Conservation (phyloP, 1,284 basidiomycete genomes). For the Boletus austroedulis region DNA sequence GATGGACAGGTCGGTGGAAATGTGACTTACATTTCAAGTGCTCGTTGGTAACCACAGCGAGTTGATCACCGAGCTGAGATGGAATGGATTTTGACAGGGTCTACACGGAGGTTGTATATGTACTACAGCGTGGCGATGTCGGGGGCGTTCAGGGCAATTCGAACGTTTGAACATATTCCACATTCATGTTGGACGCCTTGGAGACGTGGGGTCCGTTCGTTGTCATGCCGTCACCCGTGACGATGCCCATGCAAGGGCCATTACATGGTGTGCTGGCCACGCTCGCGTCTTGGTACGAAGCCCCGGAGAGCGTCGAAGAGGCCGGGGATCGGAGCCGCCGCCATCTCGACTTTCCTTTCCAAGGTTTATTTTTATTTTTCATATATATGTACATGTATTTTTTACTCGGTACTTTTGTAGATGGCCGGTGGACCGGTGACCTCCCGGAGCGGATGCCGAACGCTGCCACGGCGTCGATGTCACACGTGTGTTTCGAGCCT, state of each 20-base stretch:
- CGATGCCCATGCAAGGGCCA: not conserved
- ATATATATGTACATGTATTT: no score
- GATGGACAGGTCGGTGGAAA: constrained; percentile 13
- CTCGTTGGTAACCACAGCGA: not conserved
- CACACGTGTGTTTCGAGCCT: no score
- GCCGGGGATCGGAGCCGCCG: no score
- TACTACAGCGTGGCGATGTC: not conserved
- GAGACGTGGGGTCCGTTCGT: not conserved
- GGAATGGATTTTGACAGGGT: not conserved
- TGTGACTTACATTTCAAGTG: not conserved
- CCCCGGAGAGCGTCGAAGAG: no score
- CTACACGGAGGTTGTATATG: not conserved
- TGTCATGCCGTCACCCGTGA: not conserved
- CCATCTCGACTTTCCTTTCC: no score
- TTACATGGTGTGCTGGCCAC: no score
- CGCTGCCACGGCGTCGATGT: no score
- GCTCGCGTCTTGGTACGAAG: no score
- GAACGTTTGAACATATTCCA: not conserved
- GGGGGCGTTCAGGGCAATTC: constrained; percentile 2
- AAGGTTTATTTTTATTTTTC: no score
- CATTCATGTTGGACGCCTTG: not conserved
- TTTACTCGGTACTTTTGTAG: no score
- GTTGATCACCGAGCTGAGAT: not conserved
- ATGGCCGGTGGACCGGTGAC: no score
- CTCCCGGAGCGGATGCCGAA: no score